Evolutionary conservation across 345 rosid species (phyloP), one percentile per base, ranked within the genome.

Genomic region (Citrus glauca): DNA sequence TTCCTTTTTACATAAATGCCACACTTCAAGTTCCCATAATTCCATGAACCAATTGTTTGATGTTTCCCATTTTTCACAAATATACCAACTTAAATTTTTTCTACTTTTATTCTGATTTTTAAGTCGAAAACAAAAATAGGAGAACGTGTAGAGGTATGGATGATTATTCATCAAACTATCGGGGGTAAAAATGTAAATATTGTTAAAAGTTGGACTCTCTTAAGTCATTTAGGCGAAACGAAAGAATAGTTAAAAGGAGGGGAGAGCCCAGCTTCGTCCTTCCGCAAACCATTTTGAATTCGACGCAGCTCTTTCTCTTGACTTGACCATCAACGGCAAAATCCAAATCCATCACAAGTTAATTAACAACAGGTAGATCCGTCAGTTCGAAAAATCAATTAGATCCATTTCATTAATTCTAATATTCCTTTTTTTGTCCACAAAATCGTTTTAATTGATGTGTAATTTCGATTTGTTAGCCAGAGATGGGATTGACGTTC

Each of bases 401-500:
- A 33, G 62, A 55, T 71, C 7, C 4, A 2, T 56, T 38, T 1
- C 20, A 28, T 68, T 48, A 9, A 14, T 25, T 14, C 7, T 56
- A 66, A 9, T 40, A 40, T 40, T 40, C 45, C 0, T 40, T 40
- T 9, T 40, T 9, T 9, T 40, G 0, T 0, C 10, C 3, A 9
- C 33, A 40, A 40, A 40, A 40, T 9, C 4, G 32, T 61, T 56
- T 55, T 40, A 24, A 19, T 50, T 11, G 24, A 69, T 7, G 40
- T n/a, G 19, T 37, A 11, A 40, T 80, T 50, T 77, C 14, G 50
- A 45, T 45, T 45, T 13, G 50, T 45, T 1, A 11, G 17, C 50
- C 14, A 45, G 50, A 45, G 16, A 91, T 91, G 94, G 94, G 94
- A 53, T 72, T 89, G 82, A 88, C 94, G 4, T 87, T 91, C 25